Evolutionary conservation across 345 rosid species (phyloP).

Genomic region (Geranium brycei): DNA sequence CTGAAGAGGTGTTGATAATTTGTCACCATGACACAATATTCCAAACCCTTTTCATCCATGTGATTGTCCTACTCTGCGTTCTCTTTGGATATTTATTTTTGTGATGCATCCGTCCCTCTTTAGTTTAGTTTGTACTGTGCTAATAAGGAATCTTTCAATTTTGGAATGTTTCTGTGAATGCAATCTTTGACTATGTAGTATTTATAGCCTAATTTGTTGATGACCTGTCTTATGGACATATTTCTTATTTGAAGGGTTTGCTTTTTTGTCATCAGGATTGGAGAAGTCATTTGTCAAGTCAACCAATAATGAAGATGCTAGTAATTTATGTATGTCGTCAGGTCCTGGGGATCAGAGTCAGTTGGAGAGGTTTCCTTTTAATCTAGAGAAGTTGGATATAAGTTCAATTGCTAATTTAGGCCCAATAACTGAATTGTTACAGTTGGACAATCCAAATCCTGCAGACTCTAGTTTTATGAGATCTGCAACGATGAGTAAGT

Average conservation of each 20-base stretch:
- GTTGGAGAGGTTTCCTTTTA: constrained; percentile 36
- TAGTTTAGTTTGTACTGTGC: not conserved
- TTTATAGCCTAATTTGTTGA: too few species aligned
- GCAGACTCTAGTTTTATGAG: constrained; percentile 47
- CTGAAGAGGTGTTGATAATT: not conserved
- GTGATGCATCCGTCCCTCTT: not conserved
- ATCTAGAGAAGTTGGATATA: constrained; percentile 59
- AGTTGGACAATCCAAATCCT: constrained; percentile 37
- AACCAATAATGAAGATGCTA: constrained; percentile 28
- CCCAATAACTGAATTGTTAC: constrained; percentile 55
- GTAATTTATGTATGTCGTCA: constrained; percentile 53
- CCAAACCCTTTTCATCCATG: not conserved
- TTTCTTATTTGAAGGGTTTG: not conserved
- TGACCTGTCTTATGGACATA: not conserved
- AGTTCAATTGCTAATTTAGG: constrained; percentile 41
- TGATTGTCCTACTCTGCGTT: not conserved
- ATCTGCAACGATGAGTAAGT: constrained; percentile 42
- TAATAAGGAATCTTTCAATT: too few species aligned
- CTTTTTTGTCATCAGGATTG: constrained; percentile 41
- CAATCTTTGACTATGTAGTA: too few species aligned
- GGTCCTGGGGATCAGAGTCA: constrained; percentile 41
- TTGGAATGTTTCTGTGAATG: not conserved
- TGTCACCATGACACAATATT: not conserved
- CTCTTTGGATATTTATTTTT: too few species aligned
- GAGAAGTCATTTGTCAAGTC: constrained; percentile 51